Percentiles rank a stretch among this genome's conserved stretches.
These are phyloP conservation scores for Globisporangium mamillatum DNA, from an alignment of 352 stramenopile species.

Conservation along the genomic window DNA sequence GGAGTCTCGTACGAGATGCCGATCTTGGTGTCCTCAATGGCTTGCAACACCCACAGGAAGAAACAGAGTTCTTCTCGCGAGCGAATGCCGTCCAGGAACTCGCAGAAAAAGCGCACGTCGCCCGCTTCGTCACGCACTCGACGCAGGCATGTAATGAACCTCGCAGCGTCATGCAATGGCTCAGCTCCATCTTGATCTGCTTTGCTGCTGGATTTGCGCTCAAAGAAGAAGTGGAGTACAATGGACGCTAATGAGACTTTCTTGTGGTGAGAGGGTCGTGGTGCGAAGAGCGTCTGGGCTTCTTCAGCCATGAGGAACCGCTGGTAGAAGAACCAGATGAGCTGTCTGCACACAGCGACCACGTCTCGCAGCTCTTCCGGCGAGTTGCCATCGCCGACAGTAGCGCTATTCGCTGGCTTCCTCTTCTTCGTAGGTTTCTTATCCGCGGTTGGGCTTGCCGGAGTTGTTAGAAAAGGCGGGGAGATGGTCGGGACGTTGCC, in stretches of 20 bases:
- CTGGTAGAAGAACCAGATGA: slow-evolving; percentile 59
- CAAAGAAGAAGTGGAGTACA: slow-evolving; percentile 57
- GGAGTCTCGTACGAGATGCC: slow-evolving; percentile 46
- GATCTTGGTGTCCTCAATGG: slow-evolving; percentile 38
- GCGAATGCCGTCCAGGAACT: slow-evolving; percentile 42
- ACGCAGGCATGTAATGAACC: slow-evolving; percentile 40
- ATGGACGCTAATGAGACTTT: slow-evolving; percentile 26
- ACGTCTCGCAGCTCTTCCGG: slow-evolving; percentile 6
- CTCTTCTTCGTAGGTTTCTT: slow-evolving; percentile 12
- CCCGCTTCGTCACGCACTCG: slow-evolving; percentile 17
- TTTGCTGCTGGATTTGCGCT: slow-evolving; percentile 23
- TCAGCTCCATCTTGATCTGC: slow-evolving; percentile 22
- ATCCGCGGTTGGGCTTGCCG: background rate
- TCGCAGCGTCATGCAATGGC: slow-evolving; percentile 27
- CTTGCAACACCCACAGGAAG: slow-evolving; percentile 52
- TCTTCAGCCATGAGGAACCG: slow-evolving; percentile 55
- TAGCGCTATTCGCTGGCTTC: background rate
- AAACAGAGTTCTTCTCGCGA: slow-evolving; percentile 48
- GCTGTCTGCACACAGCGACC: slow-evolving; percentile 24
- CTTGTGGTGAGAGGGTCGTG: background rate
- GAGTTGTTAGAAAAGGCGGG: slow-evolving; percentile 10
- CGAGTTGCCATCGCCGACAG: slow-evolving; percentile 8
- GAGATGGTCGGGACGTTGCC: slow-evolving; percentile 33
- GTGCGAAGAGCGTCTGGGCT: slow-evolving; percentile 20
- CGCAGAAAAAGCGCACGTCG: slow-evolving; percentile 55